Evolutionary conservation across 129 eudicot species (phyloP), one percentile per base, ranked within the genome.

Genomic region (Deinandra increscens): DNA sequence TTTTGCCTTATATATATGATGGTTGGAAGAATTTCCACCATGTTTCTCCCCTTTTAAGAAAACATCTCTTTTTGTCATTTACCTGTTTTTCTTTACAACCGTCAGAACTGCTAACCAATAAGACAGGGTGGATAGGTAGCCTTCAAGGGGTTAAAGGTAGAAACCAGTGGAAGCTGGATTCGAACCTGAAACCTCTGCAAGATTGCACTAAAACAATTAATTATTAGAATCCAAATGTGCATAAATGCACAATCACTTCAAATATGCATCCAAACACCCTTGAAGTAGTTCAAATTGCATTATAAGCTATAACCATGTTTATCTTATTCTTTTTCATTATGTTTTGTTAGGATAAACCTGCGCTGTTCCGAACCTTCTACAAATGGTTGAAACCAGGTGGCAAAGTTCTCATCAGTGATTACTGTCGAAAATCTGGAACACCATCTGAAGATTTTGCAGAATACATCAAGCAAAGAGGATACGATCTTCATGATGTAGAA

Each of bases 371-470:
- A 60, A 78, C 89, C 48, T 94, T 94, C 81, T 94, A 85, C 88
- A 87, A 85, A 76, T 90, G 99, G 99, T 81, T 94, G 84, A 94
- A 87, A 74, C 97, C 97, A 4, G 99, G 99, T 58, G 99, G 99
- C 73, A 90, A 80, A 77, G 96, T 94, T 77, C 88, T 94, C 46
- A 94, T 94, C 10, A 87, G 89, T 80, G 97, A 94, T 64, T 94
- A 94, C 82, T 94, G 99, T 86, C 78, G 78, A 69, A 86, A 78
- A 22, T 83, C 88, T 71, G 96, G 95, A 71, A 66, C 76, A 45
- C 93, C 96, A 4, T 94, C 97, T 13, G 64, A 74, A 71, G 90
- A 90, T 54, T 94, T 94, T 84, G 87, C 91, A 0, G 84, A 72
- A 76, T 94, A 94, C 68, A 94, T 94, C 59, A 85, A 87, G 82